Evolutionary conservation across 371 early-diverging fungal genomes (phyloP).

Genomic region (Furculomyces boomerangus): DNA sequence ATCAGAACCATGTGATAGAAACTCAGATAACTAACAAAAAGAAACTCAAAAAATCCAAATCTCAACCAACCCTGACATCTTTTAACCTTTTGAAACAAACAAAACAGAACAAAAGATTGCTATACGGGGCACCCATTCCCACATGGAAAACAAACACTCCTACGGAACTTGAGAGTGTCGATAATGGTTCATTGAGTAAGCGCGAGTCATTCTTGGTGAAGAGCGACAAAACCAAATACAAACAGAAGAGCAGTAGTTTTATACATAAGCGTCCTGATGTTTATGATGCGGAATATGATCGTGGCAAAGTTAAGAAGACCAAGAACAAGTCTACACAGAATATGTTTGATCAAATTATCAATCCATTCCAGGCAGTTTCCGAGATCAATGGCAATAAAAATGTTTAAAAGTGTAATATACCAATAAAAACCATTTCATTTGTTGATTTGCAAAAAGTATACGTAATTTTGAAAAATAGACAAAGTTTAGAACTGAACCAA

Average conservation of each 20-base stretch:
- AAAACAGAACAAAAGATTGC: not conserved
- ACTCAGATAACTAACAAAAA: not conserved
- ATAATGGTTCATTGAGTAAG: not conserved
- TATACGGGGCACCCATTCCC: not conserved
- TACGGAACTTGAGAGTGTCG: not conserved
- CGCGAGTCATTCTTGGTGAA: not conserved
- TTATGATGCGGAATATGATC: conserved; percentile 54
- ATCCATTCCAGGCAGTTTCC: conserved; percentile 19
- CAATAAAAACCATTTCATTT: too few species aligned
- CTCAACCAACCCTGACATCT: not conserved
- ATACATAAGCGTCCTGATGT: conserved; percentile 25
- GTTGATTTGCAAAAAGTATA: too few species aligned
- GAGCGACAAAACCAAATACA: not conserved
- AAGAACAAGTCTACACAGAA: conserved; percentile 25
- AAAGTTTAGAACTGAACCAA: too few species aligned
- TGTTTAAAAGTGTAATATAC: too few species aligned
- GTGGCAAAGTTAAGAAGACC: conserved; percentile 55
- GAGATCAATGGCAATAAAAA: conserved; percentile 1
- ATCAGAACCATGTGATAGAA: too few species aligned
- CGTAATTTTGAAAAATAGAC: too few species aligned
- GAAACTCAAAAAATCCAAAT: not conserved
- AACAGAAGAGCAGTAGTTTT: not conserved
- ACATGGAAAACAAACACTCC: not conserved
- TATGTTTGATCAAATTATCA: conserved; percentile 8
- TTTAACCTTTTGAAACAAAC: not conserved